A percentile compares a stretch with the other conserved stretches of the same genome.
Evolutionary conservation across 192 early-diverging fungal species (phyloP).

Genomic region (Coemansia sp.): DNA sequence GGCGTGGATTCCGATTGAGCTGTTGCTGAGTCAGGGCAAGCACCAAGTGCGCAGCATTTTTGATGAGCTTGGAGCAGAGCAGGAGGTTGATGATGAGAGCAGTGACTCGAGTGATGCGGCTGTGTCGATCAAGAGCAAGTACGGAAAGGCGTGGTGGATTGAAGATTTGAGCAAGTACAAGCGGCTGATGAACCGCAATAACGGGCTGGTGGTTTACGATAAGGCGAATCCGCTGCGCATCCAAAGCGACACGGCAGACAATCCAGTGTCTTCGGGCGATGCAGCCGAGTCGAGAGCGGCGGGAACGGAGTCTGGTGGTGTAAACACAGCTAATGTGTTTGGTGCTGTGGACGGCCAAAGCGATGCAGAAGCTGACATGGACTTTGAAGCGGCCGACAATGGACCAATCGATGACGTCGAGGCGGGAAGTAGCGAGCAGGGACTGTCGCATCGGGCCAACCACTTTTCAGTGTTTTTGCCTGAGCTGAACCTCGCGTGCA

Average conservation of each 20-base stretch:
- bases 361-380: not conserved
- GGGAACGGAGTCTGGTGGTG: not conserved
- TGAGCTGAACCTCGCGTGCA: constrained; percentile 68
- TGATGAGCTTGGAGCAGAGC: constrained; percentile 25
- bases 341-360: not conserved
- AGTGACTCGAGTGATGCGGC: constrained; percentile 3
- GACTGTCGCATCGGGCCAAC: constrained; percentile 63
- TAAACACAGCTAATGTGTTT: not conserved
- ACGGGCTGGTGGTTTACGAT: constrained; percentile 53
- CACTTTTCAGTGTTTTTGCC: constrained; percentile 72
- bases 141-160: constrained; percentile 47
- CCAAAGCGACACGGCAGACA: constrained; percentile 37
- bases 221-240: constrained; percentile 56
- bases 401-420: constrained; percentile 29
- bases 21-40: constrained; percentile 45
- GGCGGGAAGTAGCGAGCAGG: constrained; percentile 21
- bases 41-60: constrained; percentile 42
- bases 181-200: constrained; percentile 53
- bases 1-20: constrained; percentile 58
- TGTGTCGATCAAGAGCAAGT: constrained; percentile 1
- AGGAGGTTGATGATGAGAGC: not conserved
- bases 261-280: not conserved
- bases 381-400: not conserved
- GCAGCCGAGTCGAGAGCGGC: not conserved
- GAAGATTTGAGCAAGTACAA: constrained; percentile 52